Evolutionary conservation across 2,329 filamentous ascomycete genomes (phyloP).

Genomic region (Neonectria sp.): DNA sequence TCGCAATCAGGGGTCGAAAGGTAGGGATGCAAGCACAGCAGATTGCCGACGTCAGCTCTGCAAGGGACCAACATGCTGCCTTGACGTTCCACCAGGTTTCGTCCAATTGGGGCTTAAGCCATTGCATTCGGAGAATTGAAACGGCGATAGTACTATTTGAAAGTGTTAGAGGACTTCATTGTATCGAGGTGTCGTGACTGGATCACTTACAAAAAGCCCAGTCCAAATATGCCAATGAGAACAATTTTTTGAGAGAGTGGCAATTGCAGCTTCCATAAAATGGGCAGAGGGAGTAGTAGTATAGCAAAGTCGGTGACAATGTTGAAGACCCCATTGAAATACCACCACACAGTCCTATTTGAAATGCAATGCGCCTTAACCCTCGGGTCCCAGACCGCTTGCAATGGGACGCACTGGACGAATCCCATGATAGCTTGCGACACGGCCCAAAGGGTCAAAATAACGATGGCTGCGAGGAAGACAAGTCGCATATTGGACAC

Average conservation of each 20-base stretch:
- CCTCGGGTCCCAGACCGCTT: conserved; percentile 24
- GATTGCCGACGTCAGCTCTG: conserved; percentile 34
- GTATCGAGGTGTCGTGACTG: accelerated
- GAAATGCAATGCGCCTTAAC: conserved; percentile 21
- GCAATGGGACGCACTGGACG: conserved; percentile 26
- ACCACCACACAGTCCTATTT: conserved; percentile 6
- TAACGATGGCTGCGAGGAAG: conserved; percentile 10
- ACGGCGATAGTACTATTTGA: conserved; percentile 21
- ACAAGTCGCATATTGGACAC: conserved; percentile 27
- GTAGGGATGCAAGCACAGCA: conserved; percentile 39
- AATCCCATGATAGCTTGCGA: conserved; percentile 20
- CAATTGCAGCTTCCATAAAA: conserved; percentile 34
- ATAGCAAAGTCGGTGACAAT: conserved; percentile 36
- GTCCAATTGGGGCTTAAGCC: conserved; percentile 1
- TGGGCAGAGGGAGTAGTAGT: conserved; percentile 28
- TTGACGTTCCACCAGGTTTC: conserved; percentile 33
- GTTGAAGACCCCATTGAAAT: conserved; percentile 18
- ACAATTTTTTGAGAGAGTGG: conserved; percentile 30
- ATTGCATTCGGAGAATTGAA: conserved; percentile 32
- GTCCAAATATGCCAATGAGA: conserved; percentile 25
- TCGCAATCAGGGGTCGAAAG: conserved; percentile 23
- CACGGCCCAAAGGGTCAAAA: conserved; percentile 25
- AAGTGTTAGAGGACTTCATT: accelerated
- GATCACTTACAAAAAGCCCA: conserved; percentile 36
- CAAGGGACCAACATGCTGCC: conserved; percentile 31